Base-by-base conservation (phyloP, 1,284 basidiomycete genomes). In the Stereum hirsutum region DNA sequence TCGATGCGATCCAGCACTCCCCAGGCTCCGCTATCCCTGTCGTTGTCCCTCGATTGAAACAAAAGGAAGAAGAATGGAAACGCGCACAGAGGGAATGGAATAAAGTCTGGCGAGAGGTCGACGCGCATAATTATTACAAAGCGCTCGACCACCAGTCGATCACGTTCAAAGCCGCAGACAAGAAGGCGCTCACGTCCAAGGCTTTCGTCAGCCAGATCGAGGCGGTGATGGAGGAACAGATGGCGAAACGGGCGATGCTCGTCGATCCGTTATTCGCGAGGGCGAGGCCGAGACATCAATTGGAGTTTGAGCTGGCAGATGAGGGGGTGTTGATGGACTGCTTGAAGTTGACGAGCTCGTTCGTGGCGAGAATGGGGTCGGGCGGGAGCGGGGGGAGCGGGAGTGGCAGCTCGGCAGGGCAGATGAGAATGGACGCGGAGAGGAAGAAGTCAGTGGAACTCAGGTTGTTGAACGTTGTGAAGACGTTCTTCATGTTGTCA, bases 71-170 rank as follows among this genome's bases (percentile, higher is more conserved):
- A 52, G 94, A 98, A 60, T 99, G 96, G 95, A 96, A 94, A 65
- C 77, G 90, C n/a, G 94, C 92, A n/a, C 90, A 97, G 62, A 69
- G 92, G 49, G 96, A 97, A 65, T 99, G 96, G 96, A 97, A 98
- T 68, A 91, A 95, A 59, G 90, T 98, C 39, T 99, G 95, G 96
- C 72, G 94, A 43, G 95, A 97, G 67, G 90, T 97, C 19, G 95
- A 97, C 57, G 89, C 88, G 32, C 74, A 89, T 52, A 97, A 97
- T 66, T 97, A 90, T 60, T 78, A 81, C 63, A 94, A 93, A 70
- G 87, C 85, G 38, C 73, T 98, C 50, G 95, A 98, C 60, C 91
- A 96, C 60, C 92, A 96, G 60, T 89, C 83, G 12, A 86, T 95
- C 55, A 78, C 80, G 46, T 96, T 95, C 78, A 95, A 94, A 69